Percentiles rank a stretch among this genome's conserved stretches.
Evolutionary conservation across 331 rosid species (phyloP).

Genomic region (Rhamnella rubrinervis): DNA sequence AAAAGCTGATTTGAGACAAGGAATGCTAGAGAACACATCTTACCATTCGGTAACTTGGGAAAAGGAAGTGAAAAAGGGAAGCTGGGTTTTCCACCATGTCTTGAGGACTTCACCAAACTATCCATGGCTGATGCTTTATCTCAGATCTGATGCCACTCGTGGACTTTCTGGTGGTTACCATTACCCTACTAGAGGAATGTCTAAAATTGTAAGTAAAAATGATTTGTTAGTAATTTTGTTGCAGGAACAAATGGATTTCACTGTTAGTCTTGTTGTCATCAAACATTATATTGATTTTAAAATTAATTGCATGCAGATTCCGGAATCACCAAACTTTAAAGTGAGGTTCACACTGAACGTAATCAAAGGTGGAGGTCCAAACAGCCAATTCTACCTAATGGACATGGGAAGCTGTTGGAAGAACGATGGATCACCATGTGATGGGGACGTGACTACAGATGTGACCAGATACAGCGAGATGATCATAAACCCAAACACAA

Average conservation of each 20-base stretch:
- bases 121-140: slow-evolving; percentile 63
- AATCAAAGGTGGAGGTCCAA: slow-evolving; percentile 44
- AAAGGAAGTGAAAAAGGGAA: slow-evolving; percentile 47
- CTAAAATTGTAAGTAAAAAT: slow-evolving; percentile 36
- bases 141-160: slow-evolving; percentile 49
- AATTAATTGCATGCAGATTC: slow-evolving; percentile 31
- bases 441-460: slow-evolving; percentile 45
- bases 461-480: slow-evolving; percentile 55
- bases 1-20: slow-evolving; percentile 30
- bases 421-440: slow-evolving; percentile 50
- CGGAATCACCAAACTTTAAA: slow-evolving; percentile 52
- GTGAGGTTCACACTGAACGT: slow-evolving; percentile 39
- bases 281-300: too few species aligned
- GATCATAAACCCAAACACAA: slow-evolving; percentile 42
- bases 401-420: slow-evolving; percentile 66
- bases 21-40: slow-evolving; percentile 29
- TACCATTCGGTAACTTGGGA: slow-evolving; percentile 50
- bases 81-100: slow-evolving; percentile 45
- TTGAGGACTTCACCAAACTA: slow-evolving; percentile 47
- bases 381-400: slow-evolving; percentile 48
- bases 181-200: slow-evolving; percentile 49
- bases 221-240: too few species aligned
- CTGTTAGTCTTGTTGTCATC: too few species aligned
- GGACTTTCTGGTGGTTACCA: slow-evolving; percentile 59
- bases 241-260: too few species aligned